These are phyloP conservation scores for Arthromyces matolae DNA, from an alignment of 768 basidiomycete genomes.

Conservation along the genomic window DNA sequence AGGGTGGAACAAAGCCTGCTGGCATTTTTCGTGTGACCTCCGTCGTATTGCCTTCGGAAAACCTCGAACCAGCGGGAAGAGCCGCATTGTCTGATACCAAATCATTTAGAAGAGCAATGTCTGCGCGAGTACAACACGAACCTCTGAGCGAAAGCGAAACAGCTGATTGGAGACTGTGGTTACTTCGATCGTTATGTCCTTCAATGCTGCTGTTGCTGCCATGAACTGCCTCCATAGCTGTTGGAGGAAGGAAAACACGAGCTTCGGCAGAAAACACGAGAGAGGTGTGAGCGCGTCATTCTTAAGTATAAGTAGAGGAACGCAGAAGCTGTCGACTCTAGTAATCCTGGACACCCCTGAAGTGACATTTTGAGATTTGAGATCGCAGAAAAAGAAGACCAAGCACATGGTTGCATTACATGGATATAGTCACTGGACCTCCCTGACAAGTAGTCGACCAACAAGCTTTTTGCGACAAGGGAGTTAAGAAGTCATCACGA, in stretches of 20 bases:
- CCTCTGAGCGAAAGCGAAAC: constrained; percentile 36
- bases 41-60: constrained; percentile 20
- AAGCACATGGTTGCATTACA: constrained; percentile 23
- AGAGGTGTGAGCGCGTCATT: constrained; percentile 7
- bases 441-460: constrained; percentile 8
- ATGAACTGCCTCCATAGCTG: constrained; percentile 28
- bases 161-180: constrained; percentile 27
- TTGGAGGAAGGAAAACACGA: constrained; percentile 10
- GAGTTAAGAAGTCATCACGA: constrained; percentile 1
- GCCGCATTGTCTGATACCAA: constrained; percentile 33
- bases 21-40: constrained; percentile 23
- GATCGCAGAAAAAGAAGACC: constrained; percentile 24
- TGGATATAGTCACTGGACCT: constrained; percentile 18
- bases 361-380: constrained; percentile 14
- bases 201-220: constrained; percentile 35
- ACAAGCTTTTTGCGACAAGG: constrained; percentile 9
- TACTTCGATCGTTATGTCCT: constrained; percentile 25
- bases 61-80: constrained; percentile 27
- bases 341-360: constrained; percentile 10
- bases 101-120: not conserved
- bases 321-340: constrained; percentile 7
- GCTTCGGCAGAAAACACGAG: constrained; percentile 15
- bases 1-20: constrained; percentile 16
- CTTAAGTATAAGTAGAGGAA: constrained; percentile 9
- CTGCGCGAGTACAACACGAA: constrained; percentile 11